A percentile compares a stretch with the other conserved stretches of the same genome.
Evolutionary conservation across 345 rosid species (phyloP).

Genomic region (Erysimum cheiranthoides): DNA sequence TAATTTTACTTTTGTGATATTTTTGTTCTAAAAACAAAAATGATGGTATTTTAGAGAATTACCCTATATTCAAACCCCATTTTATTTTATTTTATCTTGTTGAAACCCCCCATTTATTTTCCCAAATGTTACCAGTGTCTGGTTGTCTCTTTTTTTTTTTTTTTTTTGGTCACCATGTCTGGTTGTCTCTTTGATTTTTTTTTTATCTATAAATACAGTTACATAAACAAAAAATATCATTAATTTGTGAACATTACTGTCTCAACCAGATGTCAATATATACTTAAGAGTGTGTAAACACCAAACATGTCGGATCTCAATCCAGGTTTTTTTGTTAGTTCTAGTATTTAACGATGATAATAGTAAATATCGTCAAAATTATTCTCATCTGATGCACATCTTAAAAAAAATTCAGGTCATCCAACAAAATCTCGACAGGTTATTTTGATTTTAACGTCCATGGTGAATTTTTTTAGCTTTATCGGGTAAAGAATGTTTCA

Average conservation of each 20-base stretch:
- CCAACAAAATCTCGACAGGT: slow-evolving; percentile 19
- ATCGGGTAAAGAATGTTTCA: slow-evolving; percentile 10
- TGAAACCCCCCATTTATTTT: too few relatives aligned
- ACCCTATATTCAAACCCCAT: background rate
- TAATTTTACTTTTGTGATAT: too few relatives aligned
- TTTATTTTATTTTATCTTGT: too few relatives aligned
- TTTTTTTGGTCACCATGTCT: too few relatives aligned
- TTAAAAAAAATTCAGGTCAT: background rate
- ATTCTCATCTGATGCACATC: background rate
- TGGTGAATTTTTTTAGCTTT: slow-evolving; percentile 8
- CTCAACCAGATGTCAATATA: background rate
- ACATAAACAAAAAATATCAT: background rate
- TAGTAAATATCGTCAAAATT: background rate
- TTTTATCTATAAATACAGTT: background rate
- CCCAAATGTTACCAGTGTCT: too few relatives aligned
- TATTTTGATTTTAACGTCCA: slow-evolving; percentile 6
- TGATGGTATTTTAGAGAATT: too few relatives aligned
- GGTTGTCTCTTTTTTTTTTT: too few relatives aligned
- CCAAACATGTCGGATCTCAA: background rate
- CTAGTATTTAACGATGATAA: too few relatives aligned
- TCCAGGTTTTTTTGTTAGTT: too few relatives aligned
- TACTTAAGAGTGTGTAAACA: background rate
- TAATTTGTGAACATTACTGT: background rate
- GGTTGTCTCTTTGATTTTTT: too few relatives aligned
- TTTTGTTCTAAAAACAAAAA: too few relatives aligned